These are phyloP conservation scores for Schoenoplectus tabernaemontani DNA, from an alignment of 202 grass and related monocot species.

Conservation along the genomic window DNA sequence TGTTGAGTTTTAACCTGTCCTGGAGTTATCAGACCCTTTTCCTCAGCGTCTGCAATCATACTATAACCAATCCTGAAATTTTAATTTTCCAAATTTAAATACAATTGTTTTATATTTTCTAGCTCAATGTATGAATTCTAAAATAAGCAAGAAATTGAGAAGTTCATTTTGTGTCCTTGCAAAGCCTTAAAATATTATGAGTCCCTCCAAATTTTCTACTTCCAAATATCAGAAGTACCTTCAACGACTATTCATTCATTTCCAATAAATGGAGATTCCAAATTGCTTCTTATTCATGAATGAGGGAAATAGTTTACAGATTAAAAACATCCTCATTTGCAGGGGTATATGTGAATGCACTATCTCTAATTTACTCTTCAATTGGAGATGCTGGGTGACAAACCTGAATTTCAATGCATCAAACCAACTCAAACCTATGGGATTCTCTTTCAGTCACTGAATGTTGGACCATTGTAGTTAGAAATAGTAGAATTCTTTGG, in stretches of 20 bases:
- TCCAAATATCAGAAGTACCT: not conserved
- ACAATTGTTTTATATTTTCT: not conserved
- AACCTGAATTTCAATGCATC: not conserved
- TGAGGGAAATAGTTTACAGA: not conserved
- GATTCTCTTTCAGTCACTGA: too few species aligned
- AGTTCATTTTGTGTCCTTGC: not conserved
- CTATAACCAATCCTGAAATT: slow-evolving; percentile 47
- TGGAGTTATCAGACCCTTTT: slow-evolving; percentile 53
- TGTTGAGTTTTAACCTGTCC: slow-evolving; percentile 29
- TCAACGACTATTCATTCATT: not conserved
- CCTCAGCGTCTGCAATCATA: slow-evolving; percentile 55
- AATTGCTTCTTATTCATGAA: not conserved
- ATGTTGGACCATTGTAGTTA: too few species aligned
- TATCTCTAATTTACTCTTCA: not conserved
- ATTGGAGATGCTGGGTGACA: not conserved
- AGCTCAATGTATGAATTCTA: not conserved
- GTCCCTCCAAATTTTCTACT: not conserved
- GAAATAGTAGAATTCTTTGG: too few species aligned
- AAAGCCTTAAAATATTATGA: not conserved
- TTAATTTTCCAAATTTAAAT: not conserved
- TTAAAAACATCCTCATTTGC: not conserved
- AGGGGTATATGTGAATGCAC: not conserved
- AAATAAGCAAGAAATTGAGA: not conserved
- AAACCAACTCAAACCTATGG: too few species aligned
- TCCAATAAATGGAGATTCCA: not conserved